These are phyloP conservation scores for Fagopyrum homotropicum DNA, from an alignment of 148 eudicot genomes.

Conservation along the genomic window DNA sequence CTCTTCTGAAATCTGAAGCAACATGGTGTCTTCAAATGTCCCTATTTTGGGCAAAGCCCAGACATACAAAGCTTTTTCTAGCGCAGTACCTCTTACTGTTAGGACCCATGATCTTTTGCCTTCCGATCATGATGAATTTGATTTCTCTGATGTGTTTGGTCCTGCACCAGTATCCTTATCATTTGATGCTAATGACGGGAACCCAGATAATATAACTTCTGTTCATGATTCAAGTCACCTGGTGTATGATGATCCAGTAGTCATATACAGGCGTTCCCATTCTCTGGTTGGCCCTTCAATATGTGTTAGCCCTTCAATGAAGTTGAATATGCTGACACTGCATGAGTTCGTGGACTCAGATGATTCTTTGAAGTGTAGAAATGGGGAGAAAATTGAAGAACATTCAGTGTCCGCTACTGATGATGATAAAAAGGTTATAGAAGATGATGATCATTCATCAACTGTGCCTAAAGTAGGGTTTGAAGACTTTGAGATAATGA, in stretches of 20 bases:
- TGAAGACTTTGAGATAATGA: slow-evolving; percentile 78
- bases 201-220: too few species aligned
- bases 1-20: slow-evolving; percentile 16
- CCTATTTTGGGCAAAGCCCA: slow-evolving; percentile 25
- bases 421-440: slow-evolving; percentile 21
- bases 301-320: slow-evolving; percentile 51
- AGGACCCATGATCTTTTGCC: slow-evolving; percentile 46
- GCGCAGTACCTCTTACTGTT: slow-evolving; percentile 14
- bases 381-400: slow-evolving; percentile 23
- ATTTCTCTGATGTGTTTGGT: slow-evolving; percentile 81
- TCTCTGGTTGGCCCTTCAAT: slow-evolving; percentile 82
- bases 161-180: slow-evolving; percentile 46
- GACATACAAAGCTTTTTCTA: slow-evolving; percentile 35
- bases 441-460: slow-evolving; percentile 25
- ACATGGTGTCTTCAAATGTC: slow-evolving; percentile 70
- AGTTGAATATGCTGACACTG: slow-evolving; percentile 52
- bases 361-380: slow-evolving; percentile 20
- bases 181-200: slow-evolving; percentile 26
- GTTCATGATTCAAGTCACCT: slow-evolving; percentile 37
- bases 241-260: slow-evolving; percentile 54
- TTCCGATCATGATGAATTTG: slow-evolving; percentile 49
- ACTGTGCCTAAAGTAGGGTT: slow-evolving; percentile 44
- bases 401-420: slow-evolving; percentile 24
- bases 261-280: slow-evolving; percentile 63
- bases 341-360: slow-evolving; percentile 37